Percentiles rank a stretch among this genome's conserved stretches.
These are phyloP conservation scores for Lepiota brunneoincarnata DNA, from an alignment of 768 basidiomycete species.

Conservation along the genomic window DNA sequence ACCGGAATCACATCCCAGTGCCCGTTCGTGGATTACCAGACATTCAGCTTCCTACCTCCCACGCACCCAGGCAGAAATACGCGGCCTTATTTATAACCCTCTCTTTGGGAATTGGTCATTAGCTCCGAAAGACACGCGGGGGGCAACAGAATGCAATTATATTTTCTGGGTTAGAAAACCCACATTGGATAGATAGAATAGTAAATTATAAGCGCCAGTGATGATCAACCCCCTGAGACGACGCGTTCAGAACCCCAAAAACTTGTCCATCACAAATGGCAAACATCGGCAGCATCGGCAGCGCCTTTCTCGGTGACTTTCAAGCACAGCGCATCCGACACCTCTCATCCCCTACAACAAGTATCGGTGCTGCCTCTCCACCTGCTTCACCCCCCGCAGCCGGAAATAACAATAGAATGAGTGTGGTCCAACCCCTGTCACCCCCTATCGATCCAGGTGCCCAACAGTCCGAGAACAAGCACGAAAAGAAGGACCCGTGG, in stretches of 20 bases:
- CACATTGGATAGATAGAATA: neutral
- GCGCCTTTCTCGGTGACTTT: conserved; percentile 79
- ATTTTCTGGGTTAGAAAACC: conserved; percentile 88
- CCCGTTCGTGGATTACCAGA: conserved; percentile 57
- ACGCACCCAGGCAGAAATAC: conserved; percentile 72
- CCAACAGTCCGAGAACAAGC: neutral
- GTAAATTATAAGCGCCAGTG: neutral
- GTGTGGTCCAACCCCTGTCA: conserved; percentile 7
- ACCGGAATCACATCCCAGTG: conserved; percentile 2
- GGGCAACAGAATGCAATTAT: conserved; percentile 68
- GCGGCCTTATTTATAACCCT: conserved; percentile 77
- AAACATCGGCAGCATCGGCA: conserved; percentile 72
- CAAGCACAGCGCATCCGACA: conserved; percentile 54
- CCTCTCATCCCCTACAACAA: conserved; percentile 48
- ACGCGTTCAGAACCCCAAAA: no score
- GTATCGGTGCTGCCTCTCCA: conserved; percentile 32
- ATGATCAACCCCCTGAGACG: no score
- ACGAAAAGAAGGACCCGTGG: neutral
- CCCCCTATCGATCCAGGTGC: conserved; percentile 9
- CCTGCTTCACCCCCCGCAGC: conserved; percentile 38
- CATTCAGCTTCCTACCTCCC: conserved; percentile 44
- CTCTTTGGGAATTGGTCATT: conserved; percentile 67
- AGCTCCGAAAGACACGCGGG: conserved; percentile 55
- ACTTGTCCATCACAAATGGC: conserved; percentile 36
- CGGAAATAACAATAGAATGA: conserved; percentile 16